Conservation (phyloP, 2,329 filamentous ascomycete species). For the Aspergillus latus region DNA sequence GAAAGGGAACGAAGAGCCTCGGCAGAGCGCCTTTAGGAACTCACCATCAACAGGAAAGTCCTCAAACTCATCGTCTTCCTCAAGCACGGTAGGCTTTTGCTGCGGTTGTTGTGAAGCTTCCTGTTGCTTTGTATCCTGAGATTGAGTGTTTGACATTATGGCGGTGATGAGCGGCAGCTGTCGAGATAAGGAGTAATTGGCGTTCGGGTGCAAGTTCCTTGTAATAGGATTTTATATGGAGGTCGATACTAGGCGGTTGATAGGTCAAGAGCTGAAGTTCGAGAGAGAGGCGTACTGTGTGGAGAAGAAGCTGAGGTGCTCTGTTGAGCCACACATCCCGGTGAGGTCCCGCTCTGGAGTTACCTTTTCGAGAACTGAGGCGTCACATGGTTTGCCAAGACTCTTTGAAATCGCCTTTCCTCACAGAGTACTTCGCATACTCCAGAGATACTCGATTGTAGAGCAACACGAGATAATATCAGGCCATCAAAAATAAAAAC, state of each 20-base stretch:
- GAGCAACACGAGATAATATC: too few species aligned
- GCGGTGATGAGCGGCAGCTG: conserved; percentile 4
- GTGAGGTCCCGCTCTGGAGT: background rate
- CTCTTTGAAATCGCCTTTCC: background rate
- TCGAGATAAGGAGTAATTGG: conserved; percentile 1
- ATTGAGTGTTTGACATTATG: conserved; percentile 49
- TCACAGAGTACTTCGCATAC: background rate
- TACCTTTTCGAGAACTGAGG: background rate
- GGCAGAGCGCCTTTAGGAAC: background rate
- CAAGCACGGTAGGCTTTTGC: conserved; percentile 69
- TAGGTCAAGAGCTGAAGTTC: background rate
- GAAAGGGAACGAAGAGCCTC: background rate
- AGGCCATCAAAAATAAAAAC: too few species aligned
- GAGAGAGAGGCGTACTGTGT: background rate
- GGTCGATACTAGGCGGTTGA: too few species aligned
- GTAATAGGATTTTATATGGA: background rate
- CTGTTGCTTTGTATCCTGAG: conserved; percentile 38
- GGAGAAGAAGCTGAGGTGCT: conserved; percentile 11
- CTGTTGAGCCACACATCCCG: background rate
- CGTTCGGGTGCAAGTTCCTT: background rate
- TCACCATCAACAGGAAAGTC: conserved; percentile 96
- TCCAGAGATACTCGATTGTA: too few species aligned
- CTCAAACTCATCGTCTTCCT: conserved; percentile 98
- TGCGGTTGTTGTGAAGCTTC: conserved; percentile 49
- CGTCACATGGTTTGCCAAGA: conserved; percentile 6